phyloP scores from a whole-genome alignment of 2,329 filamentous ascomycete genomes.

The Monilinia fructigena region DNA sequence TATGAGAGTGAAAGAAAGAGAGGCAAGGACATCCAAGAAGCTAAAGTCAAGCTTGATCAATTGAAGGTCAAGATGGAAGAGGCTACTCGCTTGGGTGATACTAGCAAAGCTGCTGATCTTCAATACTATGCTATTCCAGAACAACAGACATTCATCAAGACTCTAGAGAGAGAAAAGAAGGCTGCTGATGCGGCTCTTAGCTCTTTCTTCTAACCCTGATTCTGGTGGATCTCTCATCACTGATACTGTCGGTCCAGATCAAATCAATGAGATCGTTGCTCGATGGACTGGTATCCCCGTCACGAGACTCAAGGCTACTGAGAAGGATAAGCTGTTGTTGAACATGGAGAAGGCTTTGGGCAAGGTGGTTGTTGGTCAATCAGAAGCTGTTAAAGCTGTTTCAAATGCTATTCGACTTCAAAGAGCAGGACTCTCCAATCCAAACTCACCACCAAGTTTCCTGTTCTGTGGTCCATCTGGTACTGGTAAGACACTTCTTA shows the following conservation, averaged over 20 bases:
- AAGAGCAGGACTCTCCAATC: slow-evolving; percentile 89
- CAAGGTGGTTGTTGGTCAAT: slow-evolving; percentile 88
- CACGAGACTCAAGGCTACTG: slow-evolving; percentile 86
- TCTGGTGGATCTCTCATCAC: slow-evolving; percentile 74
- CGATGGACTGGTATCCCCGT: slow-evolving; percentile 99
- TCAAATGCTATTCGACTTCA: slow-evolving; percentile 95
- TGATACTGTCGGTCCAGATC: slow-evolving; percentile 91
- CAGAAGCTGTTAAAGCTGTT: slow-evolving; percentile 87
- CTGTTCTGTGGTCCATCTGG: slow-evolving; percentile 97
- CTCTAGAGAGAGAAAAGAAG: slow-evolving; percentile 77
- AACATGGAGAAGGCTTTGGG: slow-evolving; percentile 88
- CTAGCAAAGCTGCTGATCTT: slow-evolving; percentile 85
- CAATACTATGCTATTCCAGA: slow-evolving; percentile 98
- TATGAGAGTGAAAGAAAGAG: slow-evolving; percentile 92
- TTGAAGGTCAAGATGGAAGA: slow-evolving; percentile 91
- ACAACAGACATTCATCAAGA: slow-evolving; percentile 74
- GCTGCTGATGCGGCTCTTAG: slow-evolving; percentile 72
- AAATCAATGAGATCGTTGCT: slow-evolving; percentile 98
- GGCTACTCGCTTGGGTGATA: slow-evolving; percentile 82
- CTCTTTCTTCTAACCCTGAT: slow-evolving; percentile 51
- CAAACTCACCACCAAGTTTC: slow-evolving; percentile 96
- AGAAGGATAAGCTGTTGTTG: slow-evolving; percentile 97
- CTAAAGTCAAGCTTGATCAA: slow-evolving; percentile 90
- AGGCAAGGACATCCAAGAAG: slow-evolving; percentile 87
- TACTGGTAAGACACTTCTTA: slow-evolving; percentile 96